phyloP scores from a whole-genome alignment of 78 protist genomes.

The Dictyostelium brefeldianum region DNA sequence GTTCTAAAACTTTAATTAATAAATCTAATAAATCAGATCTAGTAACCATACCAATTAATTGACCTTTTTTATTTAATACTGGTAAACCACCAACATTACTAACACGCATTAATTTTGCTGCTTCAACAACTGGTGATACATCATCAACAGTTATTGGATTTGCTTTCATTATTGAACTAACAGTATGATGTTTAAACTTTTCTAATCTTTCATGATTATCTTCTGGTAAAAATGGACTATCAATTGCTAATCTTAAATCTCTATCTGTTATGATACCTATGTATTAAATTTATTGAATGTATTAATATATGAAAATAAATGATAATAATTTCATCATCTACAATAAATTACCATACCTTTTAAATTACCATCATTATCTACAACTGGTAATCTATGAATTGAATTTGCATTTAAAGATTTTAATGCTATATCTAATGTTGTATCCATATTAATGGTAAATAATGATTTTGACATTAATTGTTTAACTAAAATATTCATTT shows the following conservation, averaged over 20 bases:
- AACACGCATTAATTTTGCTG: slow-evolving; percentile 48
- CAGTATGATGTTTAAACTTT: slow-evolving; percentile 36
- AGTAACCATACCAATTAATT: slow-evolving; percentile 43
- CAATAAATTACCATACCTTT: neutral
- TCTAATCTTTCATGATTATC: slow-evolving; percentile 43
- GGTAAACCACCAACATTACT: slow-evolving; percentile 65
- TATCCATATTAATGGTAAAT: slow-evolving; percentile 20
- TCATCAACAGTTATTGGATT: slow-evolving; percentile 66
- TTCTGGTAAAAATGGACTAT: slow-evolving; percentile 57
- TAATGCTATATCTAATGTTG: slow-evolving; percentile 51
- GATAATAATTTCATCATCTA: too few species aligned
- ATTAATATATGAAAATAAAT: too few species aligned
- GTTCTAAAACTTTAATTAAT: slow-evolving; percentile 59
- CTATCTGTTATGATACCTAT: slow-evolving; percentile 65
- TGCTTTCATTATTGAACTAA: slow-evolving; percentile 19
- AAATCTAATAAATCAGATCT: slow-evolving; percentile 55
- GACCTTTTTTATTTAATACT: slow-evolving; percentile 40
- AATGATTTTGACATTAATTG: slow-evolving; percentile 48
- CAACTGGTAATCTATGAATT: slow-evolving; percentile 60
- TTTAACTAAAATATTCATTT: slow-evolving; percentile 31
- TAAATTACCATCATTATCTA: slow-evolving; percentile 39
- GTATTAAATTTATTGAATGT: neutral
- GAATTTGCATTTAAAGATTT: slow-evolving; percentile 46
- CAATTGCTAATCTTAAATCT: slow-evolving; percentile 70
- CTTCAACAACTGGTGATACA: slow-evolving; percentile 42